phyloP scores from a whole-genome alignment of 164 flowering plant species.

The Macadamia integrifolia region DNA sequence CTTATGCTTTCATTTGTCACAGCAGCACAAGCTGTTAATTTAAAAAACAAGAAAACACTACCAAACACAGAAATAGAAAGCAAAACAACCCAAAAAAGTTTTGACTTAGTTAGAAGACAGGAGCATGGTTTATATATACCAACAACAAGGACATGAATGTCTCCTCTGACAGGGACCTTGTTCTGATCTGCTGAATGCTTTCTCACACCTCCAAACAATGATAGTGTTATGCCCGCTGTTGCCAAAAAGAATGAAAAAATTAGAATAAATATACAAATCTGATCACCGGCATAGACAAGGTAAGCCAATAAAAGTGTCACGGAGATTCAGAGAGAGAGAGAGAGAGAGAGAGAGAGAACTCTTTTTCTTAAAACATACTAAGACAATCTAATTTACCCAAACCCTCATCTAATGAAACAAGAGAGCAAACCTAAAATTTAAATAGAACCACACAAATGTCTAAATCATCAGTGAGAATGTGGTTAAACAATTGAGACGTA shows the following conservation, averaged over 20 bases:
- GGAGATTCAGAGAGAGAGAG: no score
- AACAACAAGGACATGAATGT: conserved; percentile 88
- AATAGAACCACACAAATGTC: no score
- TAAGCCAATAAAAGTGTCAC: background rate
- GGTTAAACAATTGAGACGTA: no score
- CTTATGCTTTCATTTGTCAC: no score
- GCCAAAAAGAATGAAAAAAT: conserved; percentile 5
- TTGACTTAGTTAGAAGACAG: background rate
- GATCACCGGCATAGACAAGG: background rate
- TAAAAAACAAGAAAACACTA: background rate
- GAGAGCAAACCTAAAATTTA: no score
- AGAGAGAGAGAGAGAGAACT: no score
- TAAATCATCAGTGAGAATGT: no score
- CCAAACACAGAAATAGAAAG: background rate
- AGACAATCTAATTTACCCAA: no score
- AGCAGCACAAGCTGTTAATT: background rate
- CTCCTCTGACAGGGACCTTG: conserved; percentile 98
- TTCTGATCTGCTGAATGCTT: conserved; percentile 87
- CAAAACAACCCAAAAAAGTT: conserved; percentile 1
- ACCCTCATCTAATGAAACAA: no score
- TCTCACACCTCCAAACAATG: conserved; percentile 90
- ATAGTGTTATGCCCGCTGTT: conserved; percentile 82
- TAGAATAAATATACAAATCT: conserved; percentile 7
- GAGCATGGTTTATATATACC: conserved; percentile 40
- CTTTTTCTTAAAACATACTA: no score